phyloP scores from a whole-genome alignment of 1,139 yeast genomes.

The Kurtzmaniella natalensis region DNA sequence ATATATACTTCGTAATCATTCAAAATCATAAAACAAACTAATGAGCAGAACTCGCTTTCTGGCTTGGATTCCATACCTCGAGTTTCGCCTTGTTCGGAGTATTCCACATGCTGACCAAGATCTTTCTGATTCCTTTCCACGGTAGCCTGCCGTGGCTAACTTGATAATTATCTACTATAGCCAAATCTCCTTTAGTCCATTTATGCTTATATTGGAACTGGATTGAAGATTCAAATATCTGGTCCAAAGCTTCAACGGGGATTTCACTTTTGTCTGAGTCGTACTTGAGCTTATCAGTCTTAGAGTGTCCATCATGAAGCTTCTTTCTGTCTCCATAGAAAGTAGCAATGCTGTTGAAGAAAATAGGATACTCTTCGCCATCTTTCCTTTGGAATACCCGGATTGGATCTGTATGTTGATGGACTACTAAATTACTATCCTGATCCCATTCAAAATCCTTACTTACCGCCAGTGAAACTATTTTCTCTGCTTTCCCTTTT shows the following conservation, averaged over 20 bases:
- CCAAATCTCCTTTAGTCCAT: slow-evolving; percentile 27
- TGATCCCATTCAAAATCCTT: slow-evolving; percentile 18
- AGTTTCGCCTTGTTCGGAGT: slow-evolving; percentile 4
- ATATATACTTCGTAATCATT: too few species aligned
- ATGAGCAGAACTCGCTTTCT: too few species aligned
- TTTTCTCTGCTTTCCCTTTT: slow-evolving; percentile 17
- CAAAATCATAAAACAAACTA: too few species aligned
- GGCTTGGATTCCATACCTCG: slow-evolving; percentile 5
- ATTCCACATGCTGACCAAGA: slow-evolving; percentile 20
- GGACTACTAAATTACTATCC: slow-evolving; percentile 17
- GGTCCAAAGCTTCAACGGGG: slow-evolving; percentile 15
- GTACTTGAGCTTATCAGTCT: slow-evolving; percentile 14
- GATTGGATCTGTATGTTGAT: slow-evolving; percentile 22
- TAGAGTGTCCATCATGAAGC: slow-evolving; percentile 6
- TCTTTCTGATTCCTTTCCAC: slow-evolving; percentile 16
- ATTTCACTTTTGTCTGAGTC: slow-evolving; percentile 17
- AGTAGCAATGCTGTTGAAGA: slow-evolving; percentile 21
- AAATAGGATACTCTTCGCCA: slow-evolving; percentile 10
- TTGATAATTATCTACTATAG: slow-evolving; percentile 25
- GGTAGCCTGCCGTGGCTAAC: slow-evolving; percentile 26
- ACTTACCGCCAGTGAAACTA: slow-evolving; percentile 18
- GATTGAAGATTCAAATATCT: slow-evolving; percentile 13
- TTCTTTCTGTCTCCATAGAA: slow-evolving; percentile 9
- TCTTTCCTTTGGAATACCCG: slow-evolving; percentile 11
- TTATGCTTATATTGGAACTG: slow-evolving; percentile 15